Conservation (phyloP, 371 early-diverging fungal species). For the Mucor lusitanicus region DNA sequence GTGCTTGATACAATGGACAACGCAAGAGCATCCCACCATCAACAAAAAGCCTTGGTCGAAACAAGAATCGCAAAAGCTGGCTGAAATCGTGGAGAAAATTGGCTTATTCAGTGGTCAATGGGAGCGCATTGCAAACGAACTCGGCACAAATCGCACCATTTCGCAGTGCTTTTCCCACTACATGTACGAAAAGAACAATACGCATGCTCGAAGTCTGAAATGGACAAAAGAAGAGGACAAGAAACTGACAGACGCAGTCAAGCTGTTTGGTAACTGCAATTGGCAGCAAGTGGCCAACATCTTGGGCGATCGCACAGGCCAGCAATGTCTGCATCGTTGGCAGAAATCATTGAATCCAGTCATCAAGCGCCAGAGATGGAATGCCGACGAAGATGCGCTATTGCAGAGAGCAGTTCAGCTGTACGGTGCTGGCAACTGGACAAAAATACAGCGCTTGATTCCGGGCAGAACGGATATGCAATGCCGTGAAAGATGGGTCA, state of each 20-base stretch:
- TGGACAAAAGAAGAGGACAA: conserved; percentile 73
- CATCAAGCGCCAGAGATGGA: conserved; percentile 77
- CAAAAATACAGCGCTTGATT: conserved; percentile 68
- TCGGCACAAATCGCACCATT: conserved; percentile 73
- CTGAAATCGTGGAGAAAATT: conserved; percentile 43
- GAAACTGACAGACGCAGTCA: conserved; percentile 58
- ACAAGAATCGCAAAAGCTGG: conserved; percentile 54
- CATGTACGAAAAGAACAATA: conserved; percentile 34
- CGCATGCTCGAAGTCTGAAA: conserved; percentile 15
- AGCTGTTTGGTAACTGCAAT: conserved; percentile 61
- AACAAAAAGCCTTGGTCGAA: conserved; percentile 72
- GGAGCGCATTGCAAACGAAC: conserved; percentile 60
- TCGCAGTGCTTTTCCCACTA: conserved; percentile 81
- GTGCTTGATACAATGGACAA: conserved; percentile 83
- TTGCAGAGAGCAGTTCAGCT: conserved; percentile 65
- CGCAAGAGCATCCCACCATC: conserved; percentile 82
- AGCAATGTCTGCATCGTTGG: conserved; percentile 89
- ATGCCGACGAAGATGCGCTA: conserved; percentile 70
- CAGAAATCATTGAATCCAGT: conserved; percentile 74
- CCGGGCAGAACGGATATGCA: conserved; percentile 85
- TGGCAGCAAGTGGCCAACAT: conserved; percentile 73
- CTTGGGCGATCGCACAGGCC: conserved; percentile 69
- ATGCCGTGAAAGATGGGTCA: conserved; percentile 85
- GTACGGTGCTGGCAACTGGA: conserved; percentile 80
- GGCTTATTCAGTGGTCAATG: conserved; percentile 55